Conservation (phyloP, 169 alveolate species). For the Hepatocystis sp. region DNA sequence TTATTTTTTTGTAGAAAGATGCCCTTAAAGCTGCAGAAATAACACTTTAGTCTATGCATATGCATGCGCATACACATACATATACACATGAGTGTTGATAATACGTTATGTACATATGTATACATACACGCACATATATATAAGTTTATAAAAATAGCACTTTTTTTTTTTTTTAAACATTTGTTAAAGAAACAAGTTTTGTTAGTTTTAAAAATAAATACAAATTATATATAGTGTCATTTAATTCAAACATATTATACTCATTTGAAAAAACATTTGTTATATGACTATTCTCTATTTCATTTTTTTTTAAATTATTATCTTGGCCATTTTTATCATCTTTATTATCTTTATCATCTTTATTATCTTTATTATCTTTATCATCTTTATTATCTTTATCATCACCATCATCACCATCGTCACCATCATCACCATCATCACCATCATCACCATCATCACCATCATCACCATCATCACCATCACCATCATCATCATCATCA, state of each 20-base stretch:
- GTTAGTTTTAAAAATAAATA: constrained; percentile 38
- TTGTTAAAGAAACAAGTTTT: constrained; percentile 26
- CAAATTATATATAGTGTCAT: constrained; percentile 22
- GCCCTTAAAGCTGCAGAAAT: constrained; percentile 73
- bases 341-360: no score
- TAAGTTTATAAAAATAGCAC: background rate
- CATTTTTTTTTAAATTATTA: constrained; percentile 38
- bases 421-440: no score
- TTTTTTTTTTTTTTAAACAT: constrained; percentile 4
- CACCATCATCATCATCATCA: no score
- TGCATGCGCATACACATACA: background rate
- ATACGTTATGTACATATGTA: no score
- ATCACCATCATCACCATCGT: no score
- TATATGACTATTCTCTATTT: constrained; percentile 1
- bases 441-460: no score
- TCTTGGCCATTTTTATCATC: no score
- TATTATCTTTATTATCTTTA: no score
- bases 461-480: no score
- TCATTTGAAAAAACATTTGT: constrained; percentile 5
- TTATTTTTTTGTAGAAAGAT: constrained; percentile 43
- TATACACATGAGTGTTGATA: no score
- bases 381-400: no score
- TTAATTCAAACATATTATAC: constrained; percentile 37
- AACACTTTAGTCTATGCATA: constrained; percentile 11
- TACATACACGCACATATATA: no score